A percentile compares a stretch with the other conserved stretches of the same genome.
These are phyloP conservation scores for Trichothecium sympodiale DNA, from an alignment of 2,329 filamentous ascomycete genomes.

Conservation along the genomic window DNA sequence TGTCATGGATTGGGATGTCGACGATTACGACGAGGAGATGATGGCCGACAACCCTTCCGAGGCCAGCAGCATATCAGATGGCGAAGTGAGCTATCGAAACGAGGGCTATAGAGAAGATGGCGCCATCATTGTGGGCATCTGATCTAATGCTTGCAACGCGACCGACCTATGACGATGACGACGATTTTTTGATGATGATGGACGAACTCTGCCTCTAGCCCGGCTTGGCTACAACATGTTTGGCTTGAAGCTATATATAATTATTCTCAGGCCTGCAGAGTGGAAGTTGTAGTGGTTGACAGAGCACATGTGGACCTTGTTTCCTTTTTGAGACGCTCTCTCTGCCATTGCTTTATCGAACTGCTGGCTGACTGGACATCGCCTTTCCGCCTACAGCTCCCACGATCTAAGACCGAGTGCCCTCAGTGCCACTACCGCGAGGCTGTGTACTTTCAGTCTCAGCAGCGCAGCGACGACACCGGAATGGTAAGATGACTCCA, in stretches of 20 bases:
- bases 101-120: neutral
- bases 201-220: too few relatives aligned
- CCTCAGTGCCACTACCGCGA: slow-evolving; percentile 77
- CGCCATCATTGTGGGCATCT: too few relatives aligned
- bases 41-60: slow-evolving; percentile 12
- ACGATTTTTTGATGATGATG: too few relatives aligned
- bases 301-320: too few relatives aligned
- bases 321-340: too few relatives aligned
- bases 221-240: too few relatives aligned
- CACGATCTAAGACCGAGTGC: slow-evolving; percentile 76
- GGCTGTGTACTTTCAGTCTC: slow-evolving; percentile 97
- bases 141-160: too few relatives aligned
- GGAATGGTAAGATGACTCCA: slow-evolving; percentile 68
- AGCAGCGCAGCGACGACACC: slow-evolving; percentile 91
- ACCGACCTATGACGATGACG: slow-evolving; percentile 1
- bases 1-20: slow-evolving; percentile 2
- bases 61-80: neutral
- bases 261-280: too few relatives aligned
- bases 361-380: slow-evolving; percentile 32
- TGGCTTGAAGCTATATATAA: too few relatives aligned
- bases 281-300: too few relatives aligned
- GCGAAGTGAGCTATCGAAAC: too few relatives aligned
- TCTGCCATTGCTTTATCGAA: slow-evolving; percentile 12
- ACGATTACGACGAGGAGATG: slow-evolving; percentile 27
- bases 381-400: slow-evolving; percentile 55